phyloP scores from a whole-genome alignment of 2,329 filamentous ascomycete genomes.

The Fusarium sp. region DNA sequence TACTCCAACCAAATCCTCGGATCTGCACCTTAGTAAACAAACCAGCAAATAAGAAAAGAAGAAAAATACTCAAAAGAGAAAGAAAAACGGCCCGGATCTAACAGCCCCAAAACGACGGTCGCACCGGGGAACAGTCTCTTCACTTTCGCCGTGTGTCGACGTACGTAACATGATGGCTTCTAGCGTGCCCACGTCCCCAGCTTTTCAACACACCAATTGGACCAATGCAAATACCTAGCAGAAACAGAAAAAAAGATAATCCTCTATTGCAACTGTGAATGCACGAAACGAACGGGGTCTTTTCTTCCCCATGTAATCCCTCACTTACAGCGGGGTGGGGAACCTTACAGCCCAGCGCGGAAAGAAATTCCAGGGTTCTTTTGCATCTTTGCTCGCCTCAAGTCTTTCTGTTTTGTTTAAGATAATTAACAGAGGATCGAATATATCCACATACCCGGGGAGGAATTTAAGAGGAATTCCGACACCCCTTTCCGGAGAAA shows the following conservation, averaged over 20 bases:
- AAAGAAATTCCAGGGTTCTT: not conserved
- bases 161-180: constrained; percentile 46
- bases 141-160: constrained; percentile 3
- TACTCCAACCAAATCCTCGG: constrained; percentile 12
- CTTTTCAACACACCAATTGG: constrained; percentile 38
- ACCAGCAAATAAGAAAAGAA: not conserved
- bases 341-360: not conserved
- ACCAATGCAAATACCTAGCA: constrained; percentile 29
- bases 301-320: constrained; percentile 6
- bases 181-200: constrained; percentile 29
- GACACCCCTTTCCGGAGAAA: not conserved
- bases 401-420: not conserved
- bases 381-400: constrained; percentile 1
- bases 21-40: constrained; percentile 23
- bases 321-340: constrained; percentile 2
- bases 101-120: constrained; percentile 33
- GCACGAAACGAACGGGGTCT: not conserved
- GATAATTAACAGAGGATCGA: not conserved
- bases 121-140: constrained; percentile 27
- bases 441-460: constrained; percentile 36
- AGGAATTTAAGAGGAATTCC: not conserved
- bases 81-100: constrained; percentile 36
- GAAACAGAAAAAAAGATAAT: constrained; percentile 8
- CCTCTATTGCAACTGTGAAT: not conserved
- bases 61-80: constrained; percentile 2